phyloP scores from a whole-genome alignment of 257 asterid species.

The Scutellaria minor region DNA sequence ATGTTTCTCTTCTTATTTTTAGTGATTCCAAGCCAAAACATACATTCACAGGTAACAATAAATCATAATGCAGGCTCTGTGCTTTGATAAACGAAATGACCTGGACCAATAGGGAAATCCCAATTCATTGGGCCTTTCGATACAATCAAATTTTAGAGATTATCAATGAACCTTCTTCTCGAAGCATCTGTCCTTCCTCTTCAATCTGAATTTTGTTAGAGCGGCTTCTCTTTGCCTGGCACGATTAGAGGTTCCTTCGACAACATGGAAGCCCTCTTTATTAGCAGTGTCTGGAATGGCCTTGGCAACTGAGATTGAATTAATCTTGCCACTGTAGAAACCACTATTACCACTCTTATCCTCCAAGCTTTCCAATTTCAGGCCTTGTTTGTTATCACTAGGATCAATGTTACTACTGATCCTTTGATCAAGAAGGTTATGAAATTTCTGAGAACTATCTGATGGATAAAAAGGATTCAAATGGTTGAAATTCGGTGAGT shows the following conservation, averaged over 20 bases:
- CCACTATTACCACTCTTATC: conserved; percentile 55
- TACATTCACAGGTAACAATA: not conserved
- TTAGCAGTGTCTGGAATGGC: conserved; percentile 47
- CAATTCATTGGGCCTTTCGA: too few species aligned
- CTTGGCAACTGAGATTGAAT: conserved; percentile 33
- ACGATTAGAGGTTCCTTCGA: conserved; percentile 53
- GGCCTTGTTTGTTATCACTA: conserved; percentile 46
- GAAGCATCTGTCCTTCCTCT: conserved; percentile 90
- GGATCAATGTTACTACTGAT: conserved; percentile 47
- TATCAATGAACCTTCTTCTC: conserved; percentile 77
- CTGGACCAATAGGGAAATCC: too few species aligned
- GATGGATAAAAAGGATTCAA: conserved; percentile 40
- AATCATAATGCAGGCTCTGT: not conserved
- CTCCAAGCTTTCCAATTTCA: conserved; percentile 44
- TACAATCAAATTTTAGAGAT: too few species aligned
- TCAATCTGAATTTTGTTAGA: conserved; percentile 72
- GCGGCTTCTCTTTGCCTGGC: conserved; percentile 80
- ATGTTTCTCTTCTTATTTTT: too few species aligned
- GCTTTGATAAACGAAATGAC: too few species aligned
- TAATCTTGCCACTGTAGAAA: conserved; percentile 51
- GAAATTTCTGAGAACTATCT: conserved; percentile 47
- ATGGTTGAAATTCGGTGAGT: conserved; percentile 45
- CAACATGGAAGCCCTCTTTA: conserved; percentile 51
- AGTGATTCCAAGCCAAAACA: too few species aligned
- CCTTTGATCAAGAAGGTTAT: conserved; percentile 45